Base-by-base conservation (phyloP, 169 alveolate genomes). In the Eimeria falciformis region DNA sequence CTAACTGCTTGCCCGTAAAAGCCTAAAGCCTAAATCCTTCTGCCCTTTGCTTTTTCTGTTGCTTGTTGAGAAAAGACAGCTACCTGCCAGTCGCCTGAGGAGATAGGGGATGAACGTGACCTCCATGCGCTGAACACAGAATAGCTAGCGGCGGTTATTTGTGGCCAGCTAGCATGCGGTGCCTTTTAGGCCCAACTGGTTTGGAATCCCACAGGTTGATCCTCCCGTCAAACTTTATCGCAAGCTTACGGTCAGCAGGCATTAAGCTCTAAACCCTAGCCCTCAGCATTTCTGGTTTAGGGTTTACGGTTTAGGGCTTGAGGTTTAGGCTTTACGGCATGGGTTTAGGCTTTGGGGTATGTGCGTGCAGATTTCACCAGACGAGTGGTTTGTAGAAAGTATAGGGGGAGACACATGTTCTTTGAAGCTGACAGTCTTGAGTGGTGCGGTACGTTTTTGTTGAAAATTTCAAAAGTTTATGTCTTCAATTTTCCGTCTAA, bases 361-460 rank as follows among this genome's bases (percentile, higher is more conserved):
- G 58, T 18, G 7, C 29, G 56, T 37, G 83, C 83, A 71, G 83
- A 37, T 71, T 14, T 53, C 29, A 25, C 33, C 83, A 14, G 83
- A 71, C 27, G 83, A 71, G 56, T 71, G 83, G 83, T 71, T 71
- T 40, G 83, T 71, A 37, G 83, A 71, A 27, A 25, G n/a, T 27
- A 4, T 71, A 3, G 83, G 83, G n/a, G 56, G 40, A 29, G 83
- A 71, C 58, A 29, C 29, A 2, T 71, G 83, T 25, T 71, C 37
- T 18, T 25, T 71, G 18, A 71, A 71, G 56, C 56, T 71, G 18
- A 71, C 83, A 11, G 56, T 71, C 27, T 27, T 33, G 4, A 6
- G 56, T 25, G 83, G 83, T 4, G 53, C 83, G 18, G 83, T 71
- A 56, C 9, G 83, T 56, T 40, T n/a, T n/a, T n/a, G n/a, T n/a